These are phyloP conservation scores for Elongisporangium senticosum DNA, from an alignment of 352 stramenopile species.

Conservation along the genomic window DNA sequence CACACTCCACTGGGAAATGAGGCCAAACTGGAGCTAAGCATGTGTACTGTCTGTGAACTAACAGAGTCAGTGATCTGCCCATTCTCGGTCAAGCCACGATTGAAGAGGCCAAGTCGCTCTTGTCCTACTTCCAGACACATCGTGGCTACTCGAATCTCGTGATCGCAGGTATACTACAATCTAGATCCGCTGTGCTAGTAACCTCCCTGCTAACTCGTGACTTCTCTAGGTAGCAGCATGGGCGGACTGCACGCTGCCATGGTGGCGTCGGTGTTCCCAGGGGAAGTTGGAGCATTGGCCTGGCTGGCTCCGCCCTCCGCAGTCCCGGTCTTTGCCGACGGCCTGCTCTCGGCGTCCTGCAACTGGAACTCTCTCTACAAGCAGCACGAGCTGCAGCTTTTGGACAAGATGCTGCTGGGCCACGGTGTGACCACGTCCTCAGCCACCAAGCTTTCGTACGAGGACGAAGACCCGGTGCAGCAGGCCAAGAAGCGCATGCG, in stretches of 20 bases:
- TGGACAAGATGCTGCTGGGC: constrained; percentile 63
- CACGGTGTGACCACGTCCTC: constrained; percentile 15
- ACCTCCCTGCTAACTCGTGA: not conserved
- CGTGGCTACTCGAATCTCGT: constrained; percentile 55
- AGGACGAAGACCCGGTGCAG: constrained; percentile 45
- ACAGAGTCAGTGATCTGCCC: constrained; percentile 65
- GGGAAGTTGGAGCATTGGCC: constrained; percentile 53
- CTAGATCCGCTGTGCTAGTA: not conserved
- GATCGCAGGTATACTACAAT: constrained; percentile 26
- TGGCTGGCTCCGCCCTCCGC: constrained; percentile 73
- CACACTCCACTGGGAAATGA: not conserved
- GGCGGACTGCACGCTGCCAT: constrained; percentile 73
- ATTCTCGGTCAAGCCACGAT: constrained; percentile 77
- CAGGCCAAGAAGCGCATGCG: constrained; percentile 75
- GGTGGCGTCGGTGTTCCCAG: constrained; percentile 63
- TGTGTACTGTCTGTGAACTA: not conserved
- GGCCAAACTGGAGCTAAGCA: not conserved
- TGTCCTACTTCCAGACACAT: constrained; percentile 51
- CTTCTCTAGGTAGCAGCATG: constrained; percentile 55
- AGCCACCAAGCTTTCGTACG: constrained; percentile 6
- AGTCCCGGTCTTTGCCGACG: constrained; percentile 65
- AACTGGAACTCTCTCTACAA: constrained; percentile 74
- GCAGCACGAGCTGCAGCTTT: constrained; percentile 51
- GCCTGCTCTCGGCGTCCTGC: constrained; percentile 67
- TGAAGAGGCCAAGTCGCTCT: constrained; percentile 75